Evolutionary conservation across 805 yeast genomes (phyloP).

Genomic region (Saturnispora zaruensis): DNA sequence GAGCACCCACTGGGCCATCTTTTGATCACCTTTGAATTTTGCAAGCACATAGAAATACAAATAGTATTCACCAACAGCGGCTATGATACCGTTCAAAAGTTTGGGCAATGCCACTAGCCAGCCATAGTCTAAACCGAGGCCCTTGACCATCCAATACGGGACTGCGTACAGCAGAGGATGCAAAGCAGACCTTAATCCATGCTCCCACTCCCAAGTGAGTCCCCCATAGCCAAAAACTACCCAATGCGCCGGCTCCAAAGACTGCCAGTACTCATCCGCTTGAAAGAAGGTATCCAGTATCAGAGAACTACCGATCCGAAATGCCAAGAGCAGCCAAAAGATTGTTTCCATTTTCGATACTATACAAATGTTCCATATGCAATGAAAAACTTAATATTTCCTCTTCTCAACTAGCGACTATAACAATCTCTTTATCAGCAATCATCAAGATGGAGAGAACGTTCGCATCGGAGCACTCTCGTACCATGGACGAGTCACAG

Average conservation of each 20-base stretch:
- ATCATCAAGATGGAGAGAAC: neutral
- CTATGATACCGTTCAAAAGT: slow-evolving; percentile 56
- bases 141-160: slow-evolving; percentile 31
- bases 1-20: slow-evolving; percentile 36
- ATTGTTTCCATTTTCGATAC: neutral
- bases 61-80: slow-evolving; percentile 63
- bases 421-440: neutral
- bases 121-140: slow-evolving; percentile 29
- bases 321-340: slow-evolving; percentile 23
- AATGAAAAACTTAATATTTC: too few relatives aligned
- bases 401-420: neutral
- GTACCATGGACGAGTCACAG: neutral
- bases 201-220: slow-evolving; percentile 91
- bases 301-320: slow-evolving; percentile 57
- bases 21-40: slow-evolving; percentile 22
- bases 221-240: slow-evolving; percentile 72
- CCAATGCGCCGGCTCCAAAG: slow-evolving; percentile 83
- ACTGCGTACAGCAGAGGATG: slow-evolving; percentile 68
- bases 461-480: neutral
- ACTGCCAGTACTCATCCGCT: slow-evolving; percentile 93
- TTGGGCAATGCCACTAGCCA: slow-evolving; percentile 52
- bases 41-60: slow-evolving; percentile 36
- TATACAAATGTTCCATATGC: neutral
- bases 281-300: slow-evolving; percentile 74
- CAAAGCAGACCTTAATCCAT: slow-evolving; percentile 63